These are phyloP conservation scores for Euphorbia pulcherrima DNA, from an alignment of 345 rosid genomes.

Conservation along the genomic window DNA sequence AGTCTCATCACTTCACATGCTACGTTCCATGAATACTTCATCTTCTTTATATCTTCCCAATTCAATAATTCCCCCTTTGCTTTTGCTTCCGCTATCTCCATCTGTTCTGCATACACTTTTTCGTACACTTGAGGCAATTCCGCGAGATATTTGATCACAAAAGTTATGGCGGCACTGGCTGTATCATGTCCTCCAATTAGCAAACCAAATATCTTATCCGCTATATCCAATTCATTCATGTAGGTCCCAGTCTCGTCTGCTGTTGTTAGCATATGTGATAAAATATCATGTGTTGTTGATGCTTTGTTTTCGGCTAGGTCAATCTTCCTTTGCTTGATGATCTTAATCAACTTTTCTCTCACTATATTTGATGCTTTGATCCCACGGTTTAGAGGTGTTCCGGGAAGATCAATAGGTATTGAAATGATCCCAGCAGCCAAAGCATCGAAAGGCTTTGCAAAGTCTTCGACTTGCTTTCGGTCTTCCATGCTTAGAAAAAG, in stretches of 20 bases:
- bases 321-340: conserved; percentile 17
- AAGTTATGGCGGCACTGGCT: background rate
- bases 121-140: conserved; percentile 7
- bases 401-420: conserved; percentile 11
- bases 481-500: conserved; percentile 27
- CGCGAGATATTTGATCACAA: conserved; percentile 6
- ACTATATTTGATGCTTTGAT: conserved; percentile 14
- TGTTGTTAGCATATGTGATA: conserved; percentile 4
- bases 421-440: conserved; percentile 14
- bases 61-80: conserved; percentile 9
- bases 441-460: conserved; percentile 1
- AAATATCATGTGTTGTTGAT: conserved; percentile 1
- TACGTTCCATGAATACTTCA: conserved; percentile 17
- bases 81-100: conserved; percentile 7
- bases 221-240: conserved; percentile 4
- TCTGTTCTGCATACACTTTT: conserved; percentile 6
- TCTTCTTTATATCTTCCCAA: conserved; percentile 13
- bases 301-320: background rate
- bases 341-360: conserved; percentile 5
- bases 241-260: background rate
- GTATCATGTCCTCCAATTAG: conserved; percentile 6
- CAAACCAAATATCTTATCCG: conserved; percentile 6
- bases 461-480: background rate
- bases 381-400: conserved; percentile 11
- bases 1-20: conserved; percentile 17